Conservation (phyloP, 768 basidiomycete species). For the Suillus luteus region DNA sequence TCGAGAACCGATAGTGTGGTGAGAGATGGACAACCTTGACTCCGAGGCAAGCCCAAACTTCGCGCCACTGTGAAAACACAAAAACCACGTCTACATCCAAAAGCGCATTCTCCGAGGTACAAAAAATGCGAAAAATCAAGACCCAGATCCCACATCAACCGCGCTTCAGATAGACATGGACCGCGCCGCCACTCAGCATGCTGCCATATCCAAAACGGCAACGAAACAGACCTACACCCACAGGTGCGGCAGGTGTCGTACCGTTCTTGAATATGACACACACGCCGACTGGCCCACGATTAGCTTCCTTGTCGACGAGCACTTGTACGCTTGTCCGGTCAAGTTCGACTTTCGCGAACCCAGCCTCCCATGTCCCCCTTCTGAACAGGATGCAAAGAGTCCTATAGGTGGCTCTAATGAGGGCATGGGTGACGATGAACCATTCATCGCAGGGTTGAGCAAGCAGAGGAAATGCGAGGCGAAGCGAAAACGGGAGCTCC, state of each 20-base stretch:
- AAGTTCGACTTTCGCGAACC: neutral
- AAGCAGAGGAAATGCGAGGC: constrained; percentile 32
- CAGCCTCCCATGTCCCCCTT: neutral
- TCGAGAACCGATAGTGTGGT: neutral
- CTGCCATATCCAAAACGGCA: constrained; percentile 2
- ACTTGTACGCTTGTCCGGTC: constrained; percentile 29
- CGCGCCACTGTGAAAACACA: neutral
- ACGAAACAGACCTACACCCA: constrained; percentile 2
- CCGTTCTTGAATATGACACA: constrained; percentile 29
- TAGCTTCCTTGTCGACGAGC: constrained; percentile 29
- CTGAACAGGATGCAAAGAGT: neutral
- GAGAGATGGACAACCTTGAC: neutral
- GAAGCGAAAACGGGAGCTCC: constrained; percentile 29
- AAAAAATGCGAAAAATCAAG: constrained; percentile 1
- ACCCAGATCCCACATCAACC: neutral
- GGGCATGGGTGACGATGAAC: neutral
- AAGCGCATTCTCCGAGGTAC: constrained; percentile 2
- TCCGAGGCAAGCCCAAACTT: neutral
- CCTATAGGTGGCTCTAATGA: neutral
- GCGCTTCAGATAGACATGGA: constrained; percentile 18
- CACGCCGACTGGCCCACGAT: constrained; percentile 29
- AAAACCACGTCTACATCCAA: neutral
- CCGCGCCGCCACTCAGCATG: constrained; percentile 12
- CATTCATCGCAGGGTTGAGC: constrained; percentile 20
- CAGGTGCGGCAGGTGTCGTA: constrained; percentile 28